Base-by-base conservation (phyloP, 2,329 filamentous ascomycete species). In the Fusarium sp. region DNA sequence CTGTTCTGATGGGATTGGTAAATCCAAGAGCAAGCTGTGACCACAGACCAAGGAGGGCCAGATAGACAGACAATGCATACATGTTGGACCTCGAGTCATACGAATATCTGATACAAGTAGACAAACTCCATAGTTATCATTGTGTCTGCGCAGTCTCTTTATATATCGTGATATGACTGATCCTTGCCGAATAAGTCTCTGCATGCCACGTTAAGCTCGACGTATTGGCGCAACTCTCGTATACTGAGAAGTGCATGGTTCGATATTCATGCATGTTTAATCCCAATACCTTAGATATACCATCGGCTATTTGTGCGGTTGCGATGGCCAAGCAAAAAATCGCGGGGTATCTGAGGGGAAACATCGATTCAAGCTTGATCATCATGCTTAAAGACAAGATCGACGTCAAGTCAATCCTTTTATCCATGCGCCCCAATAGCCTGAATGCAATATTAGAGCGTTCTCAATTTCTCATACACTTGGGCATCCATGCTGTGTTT, bases 261-360 rank as follows among this genome's bases (percentile, higher is more conserved):
- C 17, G 33, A 41, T 41, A 6, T 2, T 14, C 13, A 41, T 29
- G 25, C 25, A 25, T 9, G 25, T 25, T 9, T 25, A 25, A 9
- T 25, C 25, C 25, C 25, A 8, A 25, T 5, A 25, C 10, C 25
- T 25, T 25, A 9, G 8, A 25, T 25, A 25, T 25, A 6, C 25
- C 25, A 25, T 8, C 25, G 47, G 8, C 40, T 47, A 52, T 52
- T 52, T 35, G 40, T n/a, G 21, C 40, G 49, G 20, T 17, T 47
- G 20, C 20, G 8, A 25, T 9, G 25, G 8, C 25, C 7, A 25
- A 25, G 25, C 25, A 25, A 35, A 14, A 14, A n/a, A 35, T 15
- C 21, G 29, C 27, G 49, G 49, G 49, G 40, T 47, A 35, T 10
- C 5, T 52, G 49, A 52, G 40, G 49, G 40, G 49, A 42, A 45